A percentile compares a stretch with the other conserved stretches of the same genome.
These are phyloP conservation scores for Zasmidium angulare DNA, from an alignment of 2,329 filamentous ascomycete genomes.

Conservation along the genomic window DNA sequence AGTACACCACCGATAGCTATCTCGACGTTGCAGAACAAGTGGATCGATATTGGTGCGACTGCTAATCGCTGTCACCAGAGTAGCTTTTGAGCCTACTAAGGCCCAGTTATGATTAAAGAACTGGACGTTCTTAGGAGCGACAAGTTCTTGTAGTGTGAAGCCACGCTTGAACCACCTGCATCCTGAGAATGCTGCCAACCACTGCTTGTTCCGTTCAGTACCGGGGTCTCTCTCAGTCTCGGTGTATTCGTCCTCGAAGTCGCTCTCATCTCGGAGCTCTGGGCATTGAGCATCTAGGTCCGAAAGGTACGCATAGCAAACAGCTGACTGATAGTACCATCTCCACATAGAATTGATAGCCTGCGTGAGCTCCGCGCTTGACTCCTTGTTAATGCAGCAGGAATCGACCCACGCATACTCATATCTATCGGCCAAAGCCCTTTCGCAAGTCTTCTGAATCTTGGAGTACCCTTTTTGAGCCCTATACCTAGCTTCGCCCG, in stretches of 20 bases:
- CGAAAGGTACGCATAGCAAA: conserved; percentile 18
- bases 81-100: background rate
- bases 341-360: conserved; percentile 23
- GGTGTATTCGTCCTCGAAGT: background rate
- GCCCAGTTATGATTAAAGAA: background rate
- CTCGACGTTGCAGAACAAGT: conserved; percentile 1
- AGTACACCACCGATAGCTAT: background rate
- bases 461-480: background rate
- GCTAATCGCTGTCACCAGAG: background rate
- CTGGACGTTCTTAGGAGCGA: background rate
- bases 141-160: background rate
- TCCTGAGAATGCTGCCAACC: background rate
- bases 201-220: background rate
- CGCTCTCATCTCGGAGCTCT: background rate
- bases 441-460: background rate
- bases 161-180: background rate
- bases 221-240: background rate
- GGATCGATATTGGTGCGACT: background rate
- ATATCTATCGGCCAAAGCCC: background rate
- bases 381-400: conserved; percentile 24
- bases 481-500: no score
- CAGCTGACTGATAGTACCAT: conserved; percentile 16
- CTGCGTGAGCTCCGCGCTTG: conserved; percentile 17
- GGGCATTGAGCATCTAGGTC: background rate
- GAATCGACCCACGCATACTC: conserved; percentile 22